These are phyloP conservation scores for Mychonastes homosphaera DNA, from an alignment of 139 green algal species.

Conservation along the genomic window DNA sequence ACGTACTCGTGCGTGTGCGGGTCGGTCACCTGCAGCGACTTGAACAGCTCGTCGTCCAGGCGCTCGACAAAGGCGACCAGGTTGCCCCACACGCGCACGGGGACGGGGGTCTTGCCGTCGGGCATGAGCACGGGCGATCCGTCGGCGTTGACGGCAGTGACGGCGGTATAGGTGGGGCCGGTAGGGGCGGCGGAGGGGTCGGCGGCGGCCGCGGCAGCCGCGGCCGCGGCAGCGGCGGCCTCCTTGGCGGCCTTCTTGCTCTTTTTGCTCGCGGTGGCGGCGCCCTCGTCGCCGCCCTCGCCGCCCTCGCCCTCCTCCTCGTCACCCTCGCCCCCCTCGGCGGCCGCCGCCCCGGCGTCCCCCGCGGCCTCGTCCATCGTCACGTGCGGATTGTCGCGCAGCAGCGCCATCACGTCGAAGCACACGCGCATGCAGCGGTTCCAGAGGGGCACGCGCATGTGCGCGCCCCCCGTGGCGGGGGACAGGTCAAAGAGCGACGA, in stretches of 20 bases:
- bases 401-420: constrained; percentile 29
- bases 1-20: constrained; percentile 97
- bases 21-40: constrained; percentile 90
- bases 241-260: constrained; percentile 40
- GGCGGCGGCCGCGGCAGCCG: background rate
- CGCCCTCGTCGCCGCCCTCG: background rate
- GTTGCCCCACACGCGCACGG: constrained; percentile 79
- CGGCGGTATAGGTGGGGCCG: background rate
- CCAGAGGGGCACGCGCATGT: constrained; percentile 75
- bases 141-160: background rate
- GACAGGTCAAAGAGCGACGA: constrained; percentile 92
- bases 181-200: background rate
- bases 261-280: constrained; percentile 40
- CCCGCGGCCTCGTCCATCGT: background rate
- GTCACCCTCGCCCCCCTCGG: background rate
- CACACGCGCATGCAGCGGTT: constrained; percentile 51
- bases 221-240: constrained; percentile 4
- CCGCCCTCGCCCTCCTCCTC: background rate
- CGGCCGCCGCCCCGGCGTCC: background rate
- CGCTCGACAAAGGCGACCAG: constrained; percentile 88
- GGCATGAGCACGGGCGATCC: background rate
- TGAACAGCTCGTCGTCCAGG: constrained; percentile 98
- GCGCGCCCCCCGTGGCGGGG: constrained; percentile 53
- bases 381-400: constrained; percentile 22
- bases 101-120: background rate